A percentile compares a stretch with the other conserved stretches of the same genome.
These are phyloP conservation scores for Alternaria postmessia DNA, from an alignment of 2,329 filamentous ascomycete genomes.

Conservation along the genomic window DNA sequence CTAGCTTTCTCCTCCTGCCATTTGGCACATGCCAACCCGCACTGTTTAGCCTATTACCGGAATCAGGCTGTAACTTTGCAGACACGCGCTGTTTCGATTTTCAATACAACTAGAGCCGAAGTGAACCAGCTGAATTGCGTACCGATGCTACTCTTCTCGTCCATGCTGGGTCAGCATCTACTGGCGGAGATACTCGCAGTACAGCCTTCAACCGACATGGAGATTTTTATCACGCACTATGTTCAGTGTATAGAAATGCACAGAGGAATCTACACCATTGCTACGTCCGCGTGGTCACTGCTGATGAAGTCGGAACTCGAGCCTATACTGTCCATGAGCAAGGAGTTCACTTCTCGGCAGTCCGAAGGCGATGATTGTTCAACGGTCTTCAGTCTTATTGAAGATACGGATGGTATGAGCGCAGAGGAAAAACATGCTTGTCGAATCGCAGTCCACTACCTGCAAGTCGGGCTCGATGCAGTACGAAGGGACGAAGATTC, in stretches of 20 bases:
- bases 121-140: conserved; percentile 44
- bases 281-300: conserved; percentile 35
- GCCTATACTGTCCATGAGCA: conserved; percentile 31
- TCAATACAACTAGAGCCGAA: conserved; percentile 26
- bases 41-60: conserved; percentile 22
- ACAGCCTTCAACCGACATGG: conserved; percentile 26
- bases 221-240: conserved; percentile 41
- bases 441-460: conserved; percentile 30
- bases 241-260: conserved; percentile 37
- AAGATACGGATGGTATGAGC: conserved; percentile 16
- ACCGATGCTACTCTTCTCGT: conserved; percentile 47
- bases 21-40: conserved; percentile 39
- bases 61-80: conserved; percentile 42
- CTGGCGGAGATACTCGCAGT: conserved; percentile 46
- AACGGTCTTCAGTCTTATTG: conserved; percentile 28
- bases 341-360: conserved; percentile 24
- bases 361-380: conserved; percentile 35
- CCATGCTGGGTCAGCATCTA: conserved; percentile 46
- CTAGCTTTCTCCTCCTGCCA: conserved; percentile 51
- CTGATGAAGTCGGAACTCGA: conserved; percentile 36
- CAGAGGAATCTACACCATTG: conserved; percentile 28
- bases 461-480: conserved; percentile 36
- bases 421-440: conserved; percentile 36
- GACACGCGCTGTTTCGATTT: conserved; percentile 39
- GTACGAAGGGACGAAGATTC: conserved; percentile 6